Base-by-base conservation (phyloP, 2,329 filamentous ascomycete genomes). In the Exutisphaerella laricina region DNA sequence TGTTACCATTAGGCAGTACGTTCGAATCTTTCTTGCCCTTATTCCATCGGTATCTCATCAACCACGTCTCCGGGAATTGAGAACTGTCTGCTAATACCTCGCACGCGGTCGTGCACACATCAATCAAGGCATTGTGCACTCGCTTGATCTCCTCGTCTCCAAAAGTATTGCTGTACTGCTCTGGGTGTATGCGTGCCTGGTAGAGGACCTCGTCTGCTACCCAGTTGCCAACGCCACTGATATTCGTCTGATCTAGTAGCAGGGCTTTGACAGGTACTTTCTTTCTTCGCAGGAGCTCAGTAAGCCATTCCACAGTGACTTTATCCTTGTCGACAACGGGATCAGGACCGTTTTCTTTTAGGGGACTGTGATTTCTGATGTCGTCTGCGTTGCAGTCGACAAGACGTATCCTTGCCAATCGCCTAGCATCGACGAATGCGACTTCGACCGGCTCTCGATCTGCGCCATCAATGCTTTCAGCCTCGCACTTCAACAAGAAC, bases 151-250 rank as follows among this genome's bases (percentile, higher is more conserved):
- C 83, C 0, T 69, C 74, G 22, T 85, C 79, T 49, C 64, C 73
- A 53, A 97, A 84, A 0, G 85, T 85, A 58, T 96, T 82, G 66
- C 84, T 88, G 67, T 94, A 94, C 62, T 95, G 88, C 63, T 96
- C 90, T 0, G 92, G 92, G 54, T 98, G 90, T 12, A 97, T 75
- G 37, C 77, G 80, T 4, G 92, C 85, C 55, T 97, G 83, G 59
- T 89, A 98, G 39, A 98, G 71, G 5, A 95, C 82, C 64, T 98
- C 92, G 60, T 98, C 92, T 68, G 84, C 88, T 41, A 98, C 90
- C 90, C 90, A 98, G 61, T 97, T 97, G 0, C 92, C 92, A 49
- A 98, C 86, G 5, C 92, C 92, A 58, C 85, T 92, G 48, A 97
- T 85, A 61, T 85, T 85, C 13, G 80, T 75, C 65, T 98, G 92